phyloP scores from a whole-genome alignment of 371 early-diverging fungal species.

The Mucor lusitanicus region DNA sequence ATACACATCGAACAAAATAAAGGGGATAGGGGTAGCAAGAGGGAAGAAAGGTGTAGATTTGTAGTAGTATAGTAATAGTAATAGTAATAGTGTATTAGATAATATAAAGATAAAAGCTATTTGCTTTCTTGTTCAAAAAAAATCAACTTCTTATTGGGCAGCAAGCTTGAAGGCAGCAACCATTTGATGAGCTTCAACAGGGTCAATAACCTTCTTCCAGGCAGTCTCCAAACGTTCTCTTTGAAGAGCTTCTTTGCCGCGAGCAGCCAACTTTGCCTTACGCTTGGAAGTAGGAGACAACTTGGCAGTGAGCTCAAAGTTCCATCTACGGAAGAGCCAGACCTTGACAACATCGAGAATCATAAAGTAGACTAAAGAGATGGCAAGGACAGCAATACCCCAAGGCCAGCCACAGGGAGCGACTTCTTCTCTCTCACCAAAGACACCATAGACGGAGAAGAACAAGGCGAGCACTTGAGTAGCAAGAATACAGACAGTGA shows the following conservation, averaged over 20 bases:
- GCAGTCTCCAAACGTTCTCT: conserved; percentile 31
- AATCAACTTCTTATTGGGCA: background rate
- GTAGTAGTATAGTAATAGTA: no score
- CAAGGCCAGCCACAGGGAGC: conserved; percentile 57
- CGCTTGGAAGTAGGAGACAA: conserved; percentile 69
- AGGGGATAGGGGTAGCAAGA: no score
- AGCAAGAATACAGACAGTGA: conserved; percentile 69
- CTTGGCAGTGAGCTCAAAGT: conserved; percentile 60
- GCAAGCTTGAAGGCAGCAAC: conserved; percentile 27
- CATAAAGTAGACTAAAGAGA: conserved; percentile 75
- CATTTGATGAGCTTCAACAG: conserved; percentile 28
- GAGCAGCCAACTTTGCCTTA: conserved; percentile 54
- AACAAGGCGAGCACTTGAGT: conserved; percentile 89
- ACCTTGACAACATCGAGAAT: conserved; percentile 88
- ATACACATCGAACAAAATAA: no score
- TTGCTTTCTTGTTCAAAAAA: no score
- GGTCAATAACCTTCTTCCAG: conserved; percentile 26
- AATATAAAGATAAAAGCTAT: no score
- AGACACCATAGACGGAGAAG: conserved; percentile 82
- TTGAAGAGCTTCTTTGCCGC: conserved; percentile 43
- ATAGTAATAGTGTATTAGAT: no score
- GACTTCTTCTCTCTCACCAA: conserved; percentile 44
- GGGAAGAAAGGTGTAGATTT: no score
- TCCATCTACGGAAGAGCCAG: conserved; percentile 75
- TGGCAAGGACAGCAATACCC: conserved; percentile 65